phyloP scores from a whole-genome alignment of 352 stramenopile genomes.

The Phytophthora aleatoria region DNA sequence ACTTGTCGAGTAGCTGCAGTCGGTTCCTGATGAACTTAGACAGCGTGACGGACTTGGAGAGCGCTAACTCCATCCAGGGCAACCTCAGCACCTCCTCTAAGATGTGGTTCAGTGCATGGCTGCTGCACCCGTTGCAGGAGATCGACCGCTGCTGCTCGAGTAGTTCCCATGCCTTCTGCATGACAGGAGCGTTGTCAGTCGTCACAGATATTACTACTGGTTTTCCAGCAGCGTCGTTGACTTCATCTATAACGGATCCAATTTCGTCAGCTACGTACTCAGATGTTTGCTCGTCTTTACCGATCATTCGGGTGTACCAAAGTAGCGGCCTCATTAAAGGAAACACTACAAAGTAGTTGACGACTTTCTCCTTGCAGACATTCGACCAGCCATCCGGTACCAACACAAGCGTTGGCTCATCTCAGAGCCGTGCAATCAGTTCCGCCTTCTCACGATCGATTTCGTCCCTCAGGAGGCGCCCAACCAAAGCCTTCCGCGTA shows the following conservation, averaged over 20 bases:
- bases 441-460: background rate
- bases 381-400: background rate
- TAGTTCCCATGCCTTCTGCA: slow-evolving; percentile 27
- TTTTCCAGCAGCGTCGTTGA: slow-evolving; percentile 1
- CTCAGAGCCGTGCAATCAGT: background rate
- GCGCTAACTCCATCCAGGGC: background rate
- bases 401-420: background rate
- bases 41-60: background rate
- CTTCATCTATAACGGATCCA: slow-evolving; percentile 11
- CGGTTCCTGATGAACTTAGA: background rate
- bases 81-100: background rate
- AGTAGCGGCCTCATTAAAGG: slow-evolving; percentile 3
- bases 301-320: slow-evolving; percentile 6
- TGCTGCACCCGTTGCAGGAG: slow-evolving; percentile 13
- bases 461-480: background rate
- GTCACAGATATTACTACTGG: slow-evolving; percentile 1
- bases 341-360: slow-evolving; percentile 2
- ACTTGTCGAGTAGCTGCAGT: background rate
- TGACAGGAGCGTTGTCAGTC: slow-evolving; percentile 20
- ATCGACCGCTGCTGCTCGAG: slow-evolving; percentile 17
- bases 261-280: slow-evolving; percentile 8
- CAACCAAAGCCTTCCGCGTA: background rate
- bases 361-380: slow-evolving; percentile 19
- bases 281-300: slow-evolving; percentile 4
- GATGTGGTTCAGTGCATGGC: slow-evolving; percentile 30